These are phyloP conservation scores for Backusella westeae DNA, from an alignment of 192 early-diverging fungal species.

Conservation along the genomic window DNA sequence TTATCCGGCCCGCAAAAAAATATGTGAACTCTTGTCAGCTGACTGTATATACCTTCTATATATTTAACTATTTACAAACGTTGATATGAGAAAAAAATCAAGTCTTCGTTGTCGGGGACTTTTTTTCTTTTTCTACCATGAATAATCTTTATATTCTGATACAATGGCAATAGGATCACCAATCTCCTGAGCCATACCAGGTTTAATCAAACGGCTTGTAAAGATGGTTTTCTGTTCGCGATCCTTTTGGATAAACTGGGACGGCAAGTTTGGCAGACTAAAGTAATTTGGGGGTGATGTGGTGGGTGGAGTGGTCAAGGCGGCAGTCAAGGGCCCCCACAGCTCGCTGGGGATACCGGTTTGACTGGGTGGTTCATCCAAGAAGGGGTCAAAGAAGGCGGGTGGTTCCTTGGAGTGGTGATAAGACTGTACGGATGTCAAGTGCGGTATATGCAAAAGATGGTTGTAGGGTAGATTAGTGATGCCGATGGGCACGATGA, in stretches of 20 bases:
- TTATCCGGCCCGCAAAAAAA: too few species aligned
- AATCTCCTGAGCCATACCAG: constrained; percentile 17
- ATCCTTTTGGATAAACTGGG: constrained; percentile 27
- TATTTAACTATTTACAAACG: background rate
- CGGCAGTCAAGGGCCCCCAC: constrained; percentile 17
- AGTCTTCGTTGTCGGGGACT: background rate
- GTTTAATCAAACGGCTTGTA: constrained; percentile 21
- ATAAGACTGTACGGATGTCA: constrained; percentile 28
- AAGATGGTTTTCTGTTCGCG: constrained; percentile 16
- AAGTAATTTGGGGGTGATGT: constrained; percentile 34
- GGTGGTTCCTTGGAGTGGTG: constrained; percentile 22
- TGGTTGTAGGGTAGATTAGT: constrained; percentile 33
- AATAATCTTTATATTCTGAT: constrained; percentile 9
- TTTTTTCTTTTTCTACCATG: constrained; percentile 15
- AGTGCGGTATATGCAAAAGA: constrained; percentile 20
- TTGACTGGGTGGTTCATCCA: constrained; percentile 31
- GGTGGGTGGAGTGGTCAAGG: constrained; percentile 11
- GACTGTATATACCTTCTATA: too few species aligned
- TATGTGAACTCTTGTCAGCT: too few species aligned
- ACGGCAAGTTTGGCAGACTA: constrained; percentile 22
- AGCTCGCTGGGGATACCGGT: constrained; percentile 6
- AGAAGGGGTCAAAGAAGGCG: constrained; percentile 28
- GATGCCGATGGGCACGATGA: constrained; percentile 34
- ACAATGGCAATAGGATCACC: constrained; percentile 24
- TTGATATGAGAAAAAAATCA: too few species aligned